Conservation (phyloP, 1,139 yeast genomes). For the Diutina ranongensis region DNA sequence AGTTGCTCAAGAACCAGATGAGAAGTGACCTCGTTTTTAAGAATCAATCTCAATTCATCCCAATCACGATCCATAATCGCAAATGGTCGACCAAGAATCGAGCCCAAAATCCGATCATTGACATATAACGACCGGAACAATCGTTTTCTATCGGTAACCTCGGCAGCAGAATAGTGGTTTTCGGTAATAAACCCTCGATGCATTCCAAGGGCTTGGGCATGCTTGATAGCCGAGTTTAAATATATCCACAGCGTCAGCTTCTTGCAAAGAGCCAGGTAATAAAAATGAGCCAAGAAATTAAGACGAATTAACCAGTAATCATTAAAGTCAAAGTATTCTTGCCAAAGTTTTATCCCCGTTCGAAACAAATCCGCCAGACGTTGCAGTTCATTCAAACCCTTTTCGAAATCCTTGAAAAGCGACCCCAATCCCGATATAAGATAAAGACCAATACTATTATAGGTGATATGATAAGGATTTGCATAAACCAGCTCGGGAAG, state of each 20-base stretch:
- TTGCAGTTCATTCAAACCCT: not conserved
- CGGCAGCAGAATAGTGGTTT: not conserved
- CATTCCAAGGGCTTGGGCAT: constrained; percentile 4
- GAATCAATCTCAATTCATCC: not conserved
- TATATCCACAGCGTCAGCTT: constrained; percentile 6
- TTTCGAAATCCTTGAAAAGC: constrained; percentile 3
- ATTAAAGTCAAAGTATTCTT: not conserved
- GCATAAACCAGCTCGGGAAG: not conserved
- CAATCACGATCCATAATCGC: constrained; percentile 3
- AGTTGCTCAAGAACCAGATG: not conserved
- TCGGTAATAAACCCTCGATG: not conserved
- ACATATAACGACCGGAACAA: not conserved
- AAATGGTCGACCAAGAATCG: constrained; percentile 4
- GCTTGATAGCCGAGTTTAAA: not conserved
- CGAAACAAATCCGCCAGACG: constrained; percentile 5
- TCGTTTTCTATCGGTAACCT: not conserved
- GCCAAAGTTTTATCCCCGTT: constrained; percentile 1
- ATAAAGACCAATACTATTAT: not conserved
- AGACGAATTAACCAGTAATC: constrained; percentile 5
- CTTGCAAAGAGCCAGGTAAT: constrained; percentile 5
- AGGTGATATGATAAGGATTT: constrained; percentile 1
- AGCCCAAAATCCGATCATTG: not conserved
- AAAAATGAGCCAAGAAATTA: constrained; percentile 5
- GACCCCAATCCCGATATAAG: constrained; percentile 1
- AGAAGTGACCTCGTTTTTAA: not conserved